Percentiles rank a stretch among this genome's conserved stretches.
Evolutionary conservation across 108 stramenopile genomes (phyloP).

Genomic region (Skeletonema menzelii): DNA sequence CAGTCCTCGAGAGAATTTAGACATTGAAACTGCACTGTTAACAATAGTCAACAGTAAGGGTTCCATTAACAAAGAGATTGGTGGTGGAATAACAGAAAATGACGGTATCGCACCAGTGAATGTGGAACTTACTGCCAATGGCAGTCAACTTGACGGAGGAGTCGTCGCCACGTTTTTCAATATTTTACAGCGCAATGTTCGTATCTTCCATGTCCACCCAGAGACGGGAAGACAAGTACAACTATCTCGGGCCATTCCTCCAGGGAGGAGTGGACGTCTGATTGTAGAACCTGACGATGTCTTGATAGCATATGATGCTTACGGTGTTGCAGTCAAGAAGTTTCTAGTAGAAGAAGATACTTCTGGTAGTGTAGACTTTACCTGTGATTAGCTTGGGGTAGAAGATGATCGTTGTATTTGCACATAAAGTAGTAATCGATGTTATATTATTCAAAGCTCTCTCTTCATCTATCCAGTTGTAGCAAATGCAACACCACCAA

Average conservation of each 20-base stretch:
- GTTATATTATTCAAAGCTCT: neutral
- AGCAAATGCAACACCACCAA: constrained; percentile 58
- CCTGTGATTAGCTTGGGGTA: constrained; percentile 2
- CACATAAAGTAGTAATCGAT: neutral
- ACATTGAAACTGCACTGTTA: constrained; percentile 39
- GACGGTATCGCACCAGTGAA: constrained; percentile 1
- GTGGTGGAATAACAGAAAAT: neutral
- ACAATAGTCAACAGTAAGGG: constrained; percentile 54
- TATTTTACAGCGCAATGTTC: constrained; percentile 17
- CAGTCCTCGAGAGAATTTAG: constrained; percentile 21
- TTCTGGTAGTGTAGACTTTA: constrained; percentile 23
- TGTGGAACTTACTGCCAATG: neutral
- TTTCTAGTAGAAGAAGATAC: constrained; percentile 31
- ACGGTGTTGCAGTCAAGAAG: constrained; percentile 37
- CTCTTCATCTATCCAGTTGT: constrained; percentile 2
- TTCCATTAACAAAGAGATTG: constrained; percentile 25
- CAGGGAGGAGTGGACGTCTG: constrained; percentile 35
- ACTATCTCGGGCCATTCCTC: constrained; percentile 32
- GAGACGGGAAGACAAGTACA: constrained; percentile 34
- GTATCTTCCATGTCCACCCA: constrained; percentile 37
- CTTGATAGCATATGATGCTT: constrained; percentile 41
- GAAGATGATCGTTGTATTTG: neutral
- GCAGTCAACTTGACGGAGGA: constrained; percentile 7
- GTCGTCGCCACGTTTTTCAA: constrained; percentile 44
- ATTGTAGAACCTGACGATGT: constrained; percentile 31